Conservation (phyloP, 2,329 filamentous ascomycete species). For the Ploettnerulaceae sp. region DNA sequence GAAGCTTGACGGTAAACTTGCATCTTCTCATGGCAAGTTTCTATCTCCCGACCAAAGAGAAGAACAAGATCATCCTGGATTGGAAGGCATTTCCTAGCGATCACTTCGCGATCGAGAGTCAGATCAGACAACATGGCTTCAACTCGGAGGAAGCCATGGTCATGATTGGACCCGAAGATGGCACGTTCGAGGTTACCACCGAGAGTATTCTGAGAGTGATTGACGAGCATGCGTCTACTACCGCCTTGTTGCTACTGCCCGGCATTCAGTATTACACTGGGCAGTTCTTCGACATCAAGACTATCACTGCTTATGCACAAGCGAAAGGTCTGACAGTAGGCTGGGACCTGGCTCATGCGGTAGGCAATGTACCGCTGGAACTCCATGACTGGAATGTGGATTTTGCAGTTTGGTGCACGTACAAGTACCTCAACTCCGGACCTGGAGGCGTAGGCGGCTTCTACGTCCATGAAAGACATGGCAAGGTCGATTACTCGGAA, state of each 20-base stretch:
- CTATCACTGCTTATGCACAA: slow-evolving; percentile 74
- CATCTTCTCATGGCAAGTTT: slow-evolving; percentile 68
- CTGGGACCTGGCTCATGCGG: slow-evolving; percentile 86
- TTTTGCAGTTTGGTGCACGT: slow-evolving; percentile 89
- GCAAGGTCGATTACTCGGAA: slow-evolving; percentile 45
- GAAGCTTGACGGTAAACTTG: slow-evolving; percentile 69
- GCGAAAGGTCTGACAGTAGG: slow-evolving; percentile 67
- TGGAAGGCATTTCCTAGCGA: slow-evolving; percentile 88
- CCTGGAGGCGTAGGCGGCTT: slow-evolving; percentile 75
- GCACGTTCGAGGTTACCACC: slow-evolving; percentile 59
- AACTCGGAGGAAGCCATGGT: slow-evolving; percentile 66
- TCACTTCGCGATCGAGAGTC: slow-evolving; percentile 79
- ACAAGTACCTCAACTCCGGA: slow-evolving; percentile 89
- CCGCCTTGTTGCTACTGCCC: slow-evolving; percentile 74
- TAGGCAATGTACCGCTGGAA: slow-evolving; percentile 72
- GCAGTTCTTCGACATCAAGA: slow-evolving; percentile 77
- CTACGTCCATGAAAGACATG: slow-evolving; percentile 75
- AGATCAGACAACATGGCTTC: slow-evolving; percentile 64
- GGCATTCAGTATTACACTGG: slow-evolving; percentile 92
- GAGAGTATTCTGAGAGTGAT: slow-evolving; percentile 68
- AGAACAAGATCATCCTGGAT: slow-evolving; percentile 64
- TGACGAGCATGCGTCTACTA: slow-evolving; percentile 65
- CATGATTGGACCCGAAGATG: slow-evolving; percentile 60
- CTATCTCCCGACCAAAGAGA: slow-evolving; percentile 55
- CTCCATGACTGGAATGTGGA: slow-evolving; percentile 89